These are phyloP conservation scores for Ilyonectria robusta DNA, from an alignment of 2,329 filamentous ascomycete genomes.

Conservation along the genomic window DNA sequence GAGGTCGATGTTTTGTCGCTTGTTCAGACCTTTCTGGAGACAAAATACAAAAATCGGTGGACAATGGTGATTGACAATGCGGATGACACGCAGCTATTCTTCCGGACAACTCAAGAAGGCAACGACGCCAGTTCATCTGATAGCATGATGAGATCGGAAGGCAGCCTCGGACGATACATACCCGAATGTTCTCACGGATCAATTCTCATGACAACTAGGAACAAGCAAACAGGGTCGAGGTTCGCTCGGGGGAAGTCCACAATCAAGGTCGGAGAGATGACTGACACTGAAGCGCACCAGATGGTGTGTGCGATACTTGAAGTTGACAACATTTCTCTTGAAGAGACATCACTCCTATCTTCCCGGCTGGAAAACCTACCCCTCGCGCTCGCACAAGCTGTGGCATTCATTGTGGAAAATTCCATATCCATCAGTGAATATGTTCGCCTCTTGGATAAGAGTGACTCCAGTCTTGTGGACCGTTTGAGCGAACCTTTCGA, in stretches of 20 bases:
- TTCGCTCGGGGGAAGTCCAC: constrained; percentile 40
- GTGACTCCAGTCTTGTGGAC: constrained; percentile 31
- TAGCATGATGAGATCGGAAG: not conserved
- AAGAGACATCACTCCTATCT: constrained; percentile 37
- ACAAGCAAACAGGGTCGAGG: constrained; percentile 48
- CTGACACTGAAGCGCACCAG: constrained; percentile 40
- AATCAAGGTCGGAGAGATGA: constrained; percentile 50
- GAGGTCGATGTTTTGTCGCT: constrained; percentile 42
- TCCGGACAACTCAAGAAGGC: not conserved
- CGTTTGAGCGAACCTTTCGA: constrained; percentile 50
- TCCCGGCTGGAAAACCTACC: constrained; percentile 50
- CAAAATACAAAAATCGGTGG: constrained; percentile 19
- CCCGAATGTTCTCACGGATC: constrained; percentile 50
- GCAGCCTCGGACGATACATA: constrained; percentile 25
- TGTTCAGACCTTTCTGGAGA: constrained; percentile 51
- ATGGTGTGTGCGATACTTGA: constrained; percentile 43
- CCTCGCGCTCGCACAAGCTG: constrained; percentile 52
- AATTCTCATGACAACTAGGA: constrained; percentile 53
- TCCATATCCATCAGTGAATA: constrained; percentile 43
- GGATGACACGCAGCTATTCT: constrained; percentile 40
- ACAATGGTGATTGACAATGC: constrained; percentile 22
- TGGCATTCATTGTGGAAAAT: constrained; percentile 50
- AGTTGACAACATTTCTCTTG: not conserved
- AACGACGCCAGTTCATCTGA: not conserved
- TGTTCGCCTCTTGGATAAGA: constrained; percentile 44